Conservation (phyloP, 2,329 filamentous ascomycete species). For the Arthrobotrys megalospora region DNA sequence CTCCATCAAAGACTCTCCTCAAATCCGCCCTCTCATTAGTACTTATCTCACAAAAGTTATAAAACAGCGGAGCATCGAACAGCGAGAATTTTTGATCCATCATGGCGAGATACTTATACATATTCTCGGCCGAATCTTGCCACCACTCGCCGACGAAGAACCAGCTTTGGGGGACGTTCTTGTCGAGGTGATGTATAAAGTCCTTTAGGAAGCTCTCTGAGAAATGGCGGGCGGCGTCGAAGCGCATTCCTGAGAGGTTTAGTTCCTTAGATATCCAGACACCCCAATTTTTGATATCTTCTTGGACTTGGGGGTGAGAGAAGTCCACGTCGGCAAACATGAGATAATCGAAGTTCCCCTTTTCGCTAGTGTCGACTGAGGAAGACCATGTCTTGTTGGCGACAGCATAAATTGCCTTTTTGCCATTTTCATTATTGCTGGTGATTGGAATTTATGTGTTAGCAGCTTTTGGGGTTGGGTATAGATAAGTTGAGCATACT, state of each 20-base stretch:
- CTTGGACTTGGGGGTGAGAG: constrained; percentile 74
- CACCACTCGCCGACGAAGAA: constrained; percentile 81
- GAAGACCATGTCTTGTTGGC: constrained; percentile 77
- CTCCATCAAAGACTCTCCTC: constrained; percentile 75
- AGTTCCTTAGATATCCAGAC: constrained; percentile 77
- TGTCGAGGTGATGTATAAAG: constrained; percentile 75
- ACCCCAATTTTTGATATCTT: constrained; percentile 78
- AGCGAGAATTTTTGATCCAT: constrained; percentile 75
- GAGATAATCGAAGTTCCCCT: constrained; percentile 79
- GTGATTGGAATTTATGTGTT: background rate
- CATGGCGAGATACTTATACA: constrained; percentile 73
- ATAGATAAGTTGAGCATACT: constrained; percentile 17
- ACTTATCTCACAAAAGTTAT: constrained; percentile 77
- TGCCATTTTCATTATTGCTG: constrained; percentile 67
- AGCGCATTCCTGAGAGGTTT: constrained; percentile 76
- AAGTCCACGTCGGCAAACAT: constrained; percentile 83
- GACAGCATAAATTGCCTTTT: constrained; percentile 77
- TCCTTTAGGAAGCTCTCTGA: constrained; percentile 76
- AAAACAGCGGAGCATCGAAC: constrained; percentile 79
- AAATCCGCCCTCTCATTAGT: constrained; percentile 74
- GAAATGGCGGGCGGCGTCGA: constrained; percentile 82
- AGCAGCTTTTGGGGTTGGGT: constrained; percentile 1
- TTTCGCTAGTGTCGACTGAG: constrained; percentile 74
- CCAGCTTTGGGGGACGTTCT: constrained; percentile 71
- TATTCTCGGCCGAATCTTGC: constrained; percentile 73